Conservation (phyloP, 257 asterid genomes). For the Fraxinus americana region DNA sequence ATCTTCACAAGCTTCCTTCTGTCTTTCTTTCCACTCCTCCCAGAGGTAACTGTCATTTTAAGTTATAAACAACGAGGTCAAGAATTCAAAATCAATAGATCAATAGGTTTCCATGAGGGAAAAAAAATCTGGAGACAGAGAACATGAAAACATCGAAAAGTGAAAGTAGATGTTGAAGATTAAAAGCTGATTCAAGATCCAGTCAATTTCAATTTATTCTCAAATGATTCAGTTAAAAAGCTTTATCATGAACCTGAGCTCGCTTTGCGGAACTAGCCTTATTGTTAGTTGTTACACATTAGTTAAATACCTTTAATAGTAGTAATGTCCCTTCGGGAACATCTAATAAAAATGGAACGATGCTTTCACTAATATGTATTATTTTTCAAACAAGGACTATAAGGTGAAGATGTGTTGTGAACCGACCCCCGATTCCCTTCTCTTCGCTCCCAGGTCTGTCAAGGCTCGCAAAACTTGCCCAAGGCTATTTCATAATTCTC, state of each 20-base stretch:
- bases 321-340: not conserved
- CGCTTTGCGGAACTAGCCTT: not conserved
- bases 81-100: conserved; percentile 15
- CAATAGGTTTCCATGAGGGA: not conserved
- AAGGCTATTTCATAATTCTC: not conserved
- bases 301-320: not conserved
- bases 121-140: not conserved
- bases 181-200: not conserved
- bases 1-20: conserved; percentile 61
- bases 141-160: conserved; percentile 3
- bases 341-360: not conserved
- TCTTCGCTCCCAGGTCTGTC: not conserved
- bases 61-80: conserved; percentile 22
- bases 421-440: not conserved
- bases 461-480: not conserved
- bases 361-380: not conserved
- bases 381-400: conserved; percentile 6
- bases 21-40: conserved; percentile 97
- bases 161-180: not conserved
- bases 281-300: not conserved
- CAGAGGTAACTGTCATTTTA: conserved; percentile 72
- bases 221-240: not conserved
- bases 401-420: not conserved
- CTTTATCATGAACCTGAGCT: not conserved
- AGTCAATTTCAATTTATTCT: not conserved